phyloP scores from a whole-genome alignment of 139 green algal genomes.

The Chlorella sp. region DNA sequence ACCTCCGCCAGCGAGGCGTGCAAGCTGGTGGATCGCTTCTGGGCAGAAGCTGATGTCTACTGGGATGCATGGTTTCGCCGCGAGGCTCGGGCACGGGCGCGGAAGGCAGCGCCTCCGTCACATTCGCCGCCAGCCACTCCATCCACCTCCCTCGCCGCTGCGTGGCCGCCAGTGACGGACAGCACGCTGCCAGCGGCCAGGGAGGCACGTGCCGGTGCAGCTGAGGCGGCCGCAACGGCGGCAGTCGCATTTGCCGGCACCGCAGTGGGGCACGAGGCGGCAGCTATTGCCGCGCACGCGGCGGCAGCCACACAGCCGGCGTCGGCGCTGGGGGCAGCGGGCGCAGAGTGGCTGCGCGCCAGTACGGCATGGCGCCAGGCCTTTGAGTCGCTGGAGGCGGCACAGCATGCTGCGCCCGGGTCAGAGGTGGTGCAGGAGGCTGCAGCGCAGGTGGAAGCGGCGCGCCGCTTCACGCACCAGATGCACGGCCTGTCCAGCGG shows the following conservation, averaged over 20 bases:
- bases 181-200: not conserved
- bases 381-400: not conserved
- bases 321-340: not conserved
- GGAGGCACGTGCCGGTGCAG: not conserved
- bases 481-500: not conserved
- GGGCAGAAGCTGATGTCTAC: not conserved
- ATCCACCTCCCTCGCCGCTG: not conserved
- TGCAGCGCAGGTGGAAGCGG: too few species aligned
- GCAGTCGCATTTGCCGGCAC: not conserved
- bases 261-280: not conserved
- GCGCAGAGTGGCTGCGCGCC: not conserved
- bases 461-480: not conserved
- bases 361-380: not conserved
- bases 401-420: not conserved
- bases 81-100: not conserved
- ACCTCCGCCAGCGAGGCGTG: too few species aligned
- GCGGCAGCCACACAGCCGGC: not conserved
- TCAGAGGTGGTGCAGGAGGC: not conserved
- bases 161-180: not conserved
- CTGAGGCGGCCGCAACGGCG: not conserved
- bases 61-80: too few species aligned
- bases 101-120: not conserved
- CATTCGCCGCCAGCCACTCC: not conserved
- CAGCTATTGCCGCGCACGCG: not conserved
- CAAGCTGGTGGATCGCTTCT: not conserved